A percentile compares a stretch with the other conserved stretches of the same genome.
phyloP scores from a whole-genome alignment of 1,284 basidiomycete species.

The Austroboletus niveus region DNA sequence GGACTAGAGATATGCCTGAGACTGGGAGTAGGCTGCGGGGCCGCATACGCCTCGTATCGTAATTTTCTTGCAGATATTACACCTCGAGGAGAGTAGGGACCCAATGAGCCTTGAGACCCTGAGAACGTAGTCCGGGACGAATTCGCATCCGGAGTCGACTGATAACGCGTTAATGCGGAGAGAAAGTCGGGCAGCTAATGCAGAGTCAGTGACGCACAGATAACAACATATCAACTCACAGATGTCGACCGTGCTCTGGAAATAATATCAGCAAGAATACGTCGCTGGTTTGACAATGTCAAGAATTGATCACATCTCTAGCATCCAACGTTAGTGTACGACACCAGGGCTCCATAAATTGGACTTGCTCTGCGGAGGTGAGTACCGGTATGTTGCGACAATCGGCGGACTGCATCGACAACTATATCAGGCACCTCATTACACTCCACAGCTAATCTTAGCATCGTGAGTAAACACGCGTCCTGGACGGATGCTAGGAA shows the following conservation, averaged over 20 bases:
- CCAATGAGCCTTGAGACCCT: conserved; percentile 17
- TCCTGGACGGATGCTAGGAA: conserved; percentile 65
- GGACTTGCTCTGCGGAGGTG: conserved; percentile 54
- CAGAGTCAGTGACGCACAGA: conserved; percentile 5
- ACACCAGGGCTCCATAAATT: conserved; percentile 1
- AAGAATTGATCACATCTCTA: conserved; percentile 71
- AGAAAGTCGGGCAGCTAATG: conserved; percentile 69
- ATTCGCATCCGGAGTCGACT: conserved; percentile 26
- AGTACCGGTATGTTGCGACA: conserved; percentile 44
- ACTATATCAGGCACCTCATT: conserved; percentile 50
- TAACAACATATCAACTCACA: conserved; percentile 35
- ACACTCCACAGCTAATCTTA: conserved; percentile 59
- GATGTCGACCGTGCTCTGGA: conserved; percentile 47
- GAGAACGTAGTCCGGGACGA: conserved; percentile 15
- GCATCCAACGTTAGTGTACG: conserved; percentile 7
- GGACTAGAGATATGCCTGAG: conserved; percentile 37
- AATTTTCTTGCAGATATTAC: conserved; percentile 45
- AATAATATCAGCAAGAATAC: conserved; percentile 45
- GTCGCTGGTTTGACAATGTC: conserved; percentile 43
- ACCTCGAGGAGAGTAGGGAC: conserved; percentile 33
- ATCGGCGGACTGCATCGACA: conserved; percentile 38
- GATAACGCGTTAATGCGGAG: conserved; percentile 40
- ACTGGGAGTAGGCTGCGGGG: conserved; percentile 49
- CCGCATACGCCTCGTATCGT: conserved; percentile 69
- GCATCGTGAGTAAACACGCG: conserved; percentile 63